Evolutionary conservation across 2,329 filamentous ascomycete genomes (phyloP).

Genomic region (Tolypocladium ophioglossoides): DNA sequence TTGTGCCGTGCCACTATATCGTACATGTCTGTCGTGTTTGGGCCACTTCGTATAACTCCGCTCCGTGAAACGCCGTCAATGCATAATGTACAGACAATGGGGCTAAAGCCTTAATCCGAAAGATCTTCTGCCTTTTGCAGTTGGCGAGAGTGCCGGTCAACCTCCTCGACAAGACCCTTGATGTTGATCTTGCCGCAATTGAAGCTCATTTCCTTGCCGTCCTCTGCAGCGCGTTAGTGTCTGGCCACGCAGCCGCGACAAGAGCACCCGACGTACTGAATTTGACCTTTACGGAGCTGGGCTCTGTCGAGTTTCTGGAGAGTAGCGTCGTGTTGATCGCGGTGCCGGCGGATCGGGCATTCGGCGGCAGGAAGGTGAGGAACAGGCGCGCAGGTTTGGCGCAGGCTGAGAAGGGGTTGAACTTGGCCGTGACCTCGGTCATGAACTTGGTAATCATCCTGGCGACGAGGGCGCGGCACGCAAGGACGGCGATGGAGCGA

Average conservation of each 20-base stretch:
- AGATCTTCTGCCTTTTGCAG: slow-evolving; percentile 78
- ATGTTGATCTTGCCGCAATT: slow-evolving; percentile 75
- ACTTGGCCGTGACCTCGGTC: slow-evolving; percentile 73
- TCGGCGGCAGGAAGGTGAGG: slow-evolving; percentile 72
- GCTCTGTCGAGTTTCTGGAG: slow-evolving; percentile 56
- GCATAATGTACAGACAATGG: slow-evolving; percentile 12
- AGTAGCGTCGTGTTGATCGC: slow-evolving; percentile 70
- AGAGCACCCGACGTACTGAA: slow-evolving; percentile 57
- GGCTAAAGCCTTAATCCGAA: slow-evolving; percentile 27
- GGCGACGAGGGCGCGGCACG: slow-evolving; percentile 8
- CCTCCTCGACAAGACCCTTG: slow-evolving; percentile 76
- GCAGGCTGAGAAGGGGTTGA: slow-evolving; percentile 80
- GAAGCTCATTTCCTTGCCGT: slow-evolving; percentile 81
- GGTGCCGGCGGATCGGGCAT: slow-evolving; percentile 63
- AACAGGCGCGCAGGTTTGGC: slow-evolving; percentile 81
- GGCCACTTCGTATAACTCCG: neutral
- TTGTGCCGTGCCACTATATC: slow-evolving; percentile 2
- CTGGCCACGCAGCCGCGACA: neutral
- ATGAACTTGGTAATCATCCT: slow-evolving; percentile 79
- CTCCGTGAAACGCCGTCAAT: slow-evolving; percentile 22
- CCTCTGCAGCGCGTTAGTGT: slow-evolving; percentile 47
- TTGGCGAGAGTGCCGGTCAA: slow-evolving; percentile 77
- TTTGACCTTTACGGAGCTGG: slow-evolving; percentile 62
- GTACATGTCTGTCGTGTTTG: slow-evolving; percentile 4
- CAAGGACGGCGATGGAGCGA: neutral